A percentile compares a stretch with the other conserved stretches of the same genome.
Evolutionary conservation across 2,329 filamentous ascomycete species (phyloP).

Genomic region (Cercospora sojina): DNA sequence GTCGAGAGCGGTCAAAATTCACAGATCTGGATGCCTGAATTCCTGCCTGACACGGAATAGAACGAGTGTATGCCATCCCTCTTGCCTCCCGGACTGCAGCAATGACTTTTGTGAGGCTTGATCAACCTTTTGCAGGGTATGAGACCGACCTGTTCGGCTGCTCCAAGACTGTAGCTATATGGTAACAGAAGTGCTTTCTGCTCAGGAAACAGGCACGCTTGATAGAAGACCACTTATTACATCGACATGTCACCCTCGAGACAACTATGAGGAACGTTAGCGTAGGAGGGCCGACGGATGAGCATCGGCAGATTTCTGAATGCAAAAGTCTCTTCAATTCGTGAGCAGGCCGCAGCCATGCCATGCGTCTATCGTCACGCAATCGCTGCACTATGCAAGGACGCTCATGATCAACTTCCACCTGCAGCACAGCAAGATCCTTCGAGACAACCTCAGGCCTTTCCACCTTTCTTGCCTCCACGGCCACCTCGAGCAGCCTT

Average conservation of each 20-base stretch:
- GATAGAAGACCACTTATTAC: no score
- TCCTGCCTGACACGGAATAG: not conserved
- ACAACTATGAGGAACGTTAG: not conserved
- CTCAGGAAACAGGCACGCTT: no score
- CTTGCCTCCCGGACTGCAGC: no score
- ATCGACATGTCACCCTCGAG: not conserved
- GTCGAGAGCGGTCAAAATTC: not conserved
- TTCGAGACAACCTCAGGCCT: slow-evolving; percentile 27
- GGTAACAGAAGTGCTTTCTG: no score
- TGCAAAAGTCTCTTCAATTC: slow-evolving; percentile 6
- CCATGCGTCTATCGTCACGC: slow-evolving; percentile 17
- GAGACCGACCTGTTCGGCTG: no score
- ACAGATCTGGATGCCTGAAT: not conserved
- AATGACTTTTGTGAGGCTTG: no score
- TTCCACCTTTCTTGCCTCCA: slow-evolving; percentile 47
- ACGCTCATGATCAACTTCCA: slow-evolving; percentile 8
- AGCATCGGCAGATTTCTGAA: not conserved
- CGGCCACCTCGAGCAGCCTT: slow-evolving; percentile 44
- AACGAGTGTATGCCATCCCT: no score
- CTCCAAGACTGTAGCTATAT: no score
- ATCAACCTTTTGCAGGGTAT: no score
- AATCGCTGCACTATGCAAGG: slow-evolving; percentile 15
- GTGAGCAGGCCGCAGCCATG: slow-evolving; percentile 9
- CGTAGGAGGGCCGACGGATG: not conserved
- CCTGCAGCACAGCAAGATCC: not conserved